These are phyloP conservation scores for Penicillium digitatum DNA, from an alignment of 2,329 filamentous ascomycete species.

Conservation along the genomic window DNA sequence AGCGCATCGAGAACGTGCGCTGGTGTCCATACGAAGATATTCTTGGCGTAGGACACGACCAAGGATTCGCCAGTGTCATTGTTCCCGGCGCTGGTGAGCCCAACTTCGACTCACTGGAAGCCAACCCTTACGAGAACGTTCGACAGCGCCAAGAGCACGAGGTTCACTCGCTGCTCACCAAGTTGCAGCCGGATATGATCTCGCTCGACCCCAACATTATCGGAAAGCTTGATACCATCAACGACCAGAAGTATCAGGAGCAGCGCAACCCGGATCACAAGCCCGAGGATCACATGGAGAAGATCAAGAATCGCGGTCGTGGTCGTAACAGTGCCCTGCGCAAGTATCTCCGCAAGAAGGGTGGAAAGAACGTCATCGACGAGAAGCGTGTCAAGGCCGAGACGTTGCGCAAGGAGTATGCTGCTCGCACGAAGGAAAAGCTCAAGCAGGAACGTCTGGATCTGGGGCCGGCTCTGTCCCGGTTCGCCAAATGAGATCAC, in stretches of 20 bases:
- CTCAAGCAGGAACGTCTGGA: slow-evolving; percentile 66
- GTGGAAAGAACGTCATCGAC: slow-evolving; percentile 90
- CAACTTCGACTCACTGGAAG: slow-evolving; percentile 90
- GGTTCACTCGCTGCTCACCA: slow-evolving; percentile 85
- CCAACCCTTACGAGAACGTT: slow-evolving; percentile 89
- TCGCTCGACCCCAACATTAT: slow-evolving; percentile 88
- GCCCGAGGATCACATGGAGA: slow-evolving; percentile 55
- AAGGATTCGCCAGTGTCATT: slow-evolving; percentile 84
- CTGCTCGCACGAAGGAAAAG: slow-evolving; percentile 65
- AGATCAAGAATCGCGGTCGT: slow-evolving; percentile 69
- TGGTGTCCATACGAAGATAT: slow-evolving; percentile 98
- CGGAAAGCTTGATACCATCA: slow-evolving; percentile 78
- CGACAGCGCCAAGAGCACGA: slow-evolving; percentile 92
- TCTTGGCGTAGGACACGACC: slow-evolving; percentile 76
- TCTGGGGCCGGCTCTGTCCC: slow-evolving; percentile 76
- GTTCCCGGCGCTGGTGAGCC: slow-evolving; percentile 93
- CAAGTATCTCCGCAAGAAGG: slow-evolving; percentile 87
- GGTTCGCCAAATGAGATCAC: slow-evolving; percentile 70
- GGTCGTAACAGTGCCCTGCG: slow-evolving; percentile 87
- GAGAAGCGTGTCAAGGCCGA: slow-evolving; percentile 86
- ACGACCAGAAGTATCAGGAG: slow-evolving; percentile 69
- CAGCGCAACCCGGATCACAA: slow-evolving; percentile 77
- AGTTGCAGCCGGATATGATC: slow-evolving; percentile 96
- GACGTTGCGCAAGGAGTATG: slow-evolving; percentile 67
- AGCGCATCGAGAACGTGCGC: slow-evolving; percentile 70